phyloP scores from a whole-genome alignment of 495 filamentous ascomycete species.

The Ascobolus immersus region DNA sequence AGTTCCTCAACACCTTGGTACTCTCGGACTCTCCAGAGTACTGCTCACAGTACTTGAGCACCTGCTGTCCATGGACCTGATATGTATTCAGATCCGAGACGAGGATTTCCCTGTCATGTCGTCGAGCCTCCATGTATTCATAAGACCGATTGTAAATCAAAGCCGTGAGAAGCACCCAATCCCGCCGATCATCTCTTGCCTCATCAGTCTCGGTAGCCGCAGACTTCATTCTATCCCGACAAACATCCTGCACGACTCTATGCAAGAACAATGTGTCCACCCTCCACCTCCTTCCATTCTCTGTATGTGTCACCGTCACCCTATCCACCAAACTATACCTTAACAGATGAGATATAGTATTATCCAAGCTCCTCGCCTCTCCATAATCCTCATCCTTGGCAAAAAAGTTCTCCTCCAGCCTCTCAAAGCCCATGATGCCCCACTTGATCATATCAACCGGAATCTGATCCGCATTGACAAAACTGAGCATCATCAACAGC shows the following conservation, averaged over 20 bases:
- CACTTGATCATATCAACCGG: conserved; percentile 51
- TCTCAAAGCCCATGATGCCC: conserved; percentile 8
- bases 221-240: conserved; percentile 39
- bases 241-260: conserved; percentile 56
- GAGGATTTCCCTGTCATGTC: too few species aligned
- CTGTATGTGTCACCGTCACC: conserved; percentile 39
- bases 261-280: conserved; percentile 41
- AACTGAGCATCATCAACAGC: conserved; percentile 47
- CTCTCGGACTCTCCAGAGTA: too few species aligned
- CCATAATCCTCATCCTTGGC: conserved; percentile 19
- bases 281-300: conserved; percentile 23
- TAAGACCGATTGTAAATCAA: too few species aligned
- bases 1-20: too few species aligned
- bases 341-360: conserved; percentile 24
- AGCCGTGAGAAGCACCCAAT: too few species aligned
- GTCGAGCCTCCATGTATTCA: too few species aligned
- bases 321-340: conserved; percentile 16
- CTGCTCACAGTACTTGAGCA: too few species aligned
- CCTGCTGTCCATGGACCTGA: too few species aligned
- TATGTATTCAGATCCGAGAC: too few species aligned
- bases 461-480: conserved; percentile 46
- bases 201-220: too few species aligned
- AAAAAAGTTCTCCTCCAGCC: conserved; percentile 2
- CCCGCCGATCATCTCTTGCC: too few species aligned
- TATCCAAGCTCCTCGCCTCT: conserved; percentile 34